phyloP scores from a whole-genome alignment of 345 rosid genomes.

The Nasturtium officinale region DNA sequence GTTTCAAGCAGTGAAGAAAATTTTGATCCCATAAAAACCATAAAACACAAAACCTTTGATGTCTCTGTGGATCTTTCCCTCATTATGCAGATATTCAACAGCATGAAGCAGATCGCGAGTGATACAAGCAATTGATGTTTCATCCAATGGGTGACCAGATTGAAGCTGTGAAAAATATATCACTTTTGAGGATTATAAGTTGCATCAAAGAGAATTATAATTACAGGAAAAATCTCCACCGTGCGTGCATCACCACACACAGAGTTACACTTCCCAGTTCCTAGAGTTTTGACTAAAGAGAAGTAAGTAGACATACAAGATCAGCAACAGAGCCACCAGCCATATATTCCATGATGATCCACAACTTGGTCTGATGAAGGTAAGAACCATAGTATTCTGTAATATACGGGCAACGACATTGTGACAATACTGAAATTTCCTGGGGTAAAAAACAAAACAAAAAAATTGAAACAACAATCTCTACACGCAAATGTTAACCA shows the following conservation, averaged over 20 bases:
- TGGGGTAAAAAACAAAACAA: conserved; percentile 38
- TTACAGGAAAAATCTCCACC: not conserved
- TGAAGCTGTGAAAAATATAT: conserved; percentile 70
- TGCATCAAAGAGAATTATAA: not conserved
- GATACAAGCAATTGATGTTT: conserved; percentile 83
- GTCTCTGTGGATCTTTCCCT: conserved; percentile 97
- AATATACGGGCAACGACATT: conserved; percentile 92
- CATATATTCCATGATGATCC: conserved; percentile 99
- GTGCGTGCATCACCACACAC: conserved; percentile 2
- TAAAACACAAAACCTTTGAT: conserved; percentile 69
- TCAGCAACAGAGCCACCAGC: conserved; percentile 99
- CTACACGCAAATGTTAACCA: not conserved
- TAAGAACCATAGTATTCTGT: conserved; percentile 96
- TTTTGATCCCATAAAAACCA: conserved; percentile 12
- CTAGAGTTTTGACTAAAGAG: conserved; percentile 19
- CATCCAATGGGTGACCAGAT: conserved; percentile 84
- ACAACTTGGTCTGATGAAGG: conserved; percentile 93
- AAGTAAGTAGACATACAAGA: conserved; percentile 69
- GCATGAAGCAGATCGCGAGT: conserved; percentile 93
- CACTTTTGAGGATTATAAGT: conserved; percentile 15
- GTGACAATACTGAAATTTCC: conserved; percentile 97
- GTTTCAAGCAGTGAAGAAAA: conserved; percentile 9
- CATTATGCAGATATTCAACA: conserved; percentile 86
- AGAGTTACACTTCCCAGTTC: conserved; percentile 11
- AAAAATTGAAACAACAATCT: conserved; percentile 31